Conservation (phyloP, 345 rosid genomes). For the Brassica cretica region DNA sequence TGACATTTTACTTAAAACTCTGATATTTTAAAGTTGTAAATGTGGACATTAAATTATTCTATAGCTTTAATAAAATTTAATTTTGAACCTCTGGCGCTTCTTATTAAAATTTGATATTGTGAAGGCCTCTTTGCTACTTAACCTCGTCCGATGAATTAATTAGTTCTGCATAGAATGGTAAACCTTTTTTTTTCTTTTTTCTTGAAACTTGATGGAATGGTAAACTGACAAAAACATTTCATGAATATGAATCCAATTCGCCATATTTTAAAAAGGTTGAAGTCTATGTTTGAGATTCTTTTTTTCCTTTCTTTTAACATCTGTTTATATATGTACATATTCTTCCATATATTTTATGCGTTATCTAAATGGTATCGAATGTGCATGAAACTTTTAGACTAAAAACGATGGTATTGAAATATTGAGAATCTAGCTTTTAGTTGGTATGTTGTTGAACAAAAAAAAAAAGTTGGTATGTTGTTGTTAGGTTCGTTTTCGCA, state of each 20-base stretch:
- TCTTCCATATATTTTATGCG: neutral
- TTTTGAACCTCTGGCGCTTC: neutral
- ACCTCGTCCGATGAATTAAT: slow-evolving; percentile 17
- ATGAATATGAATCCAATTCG: slow-evolving; percentile 1
- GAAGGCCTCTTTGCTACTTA: slow-evolving; percentile 17
- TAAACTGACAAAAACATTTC: neutral
- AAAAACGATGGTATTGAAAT: neutral
- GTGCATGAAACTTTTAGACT: neutral
- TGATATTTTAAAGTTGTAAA: slow-evolving; percentile 3
- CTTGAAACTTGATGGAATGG: neutral
- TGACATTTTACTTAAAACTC: slow-evolving; percentile 34
- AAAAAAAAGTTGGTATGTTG: neutral
- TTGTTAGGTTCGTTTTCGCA: neutral
- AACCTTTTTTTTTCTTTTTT: too few relatives aligned
- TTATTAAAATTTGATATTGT: slow-evolving; percentile 11
- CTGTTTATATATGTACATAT: neutral
- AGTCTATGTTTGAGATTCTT: neutral
- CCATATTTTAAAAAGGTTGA: neutral
- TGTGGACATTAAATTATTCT: neutral
- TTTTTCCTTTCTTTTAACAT: neutral
- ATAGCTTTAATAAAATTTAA: neutral
- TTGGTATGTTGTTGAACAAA: neutral
- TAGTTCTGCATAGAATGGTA: slow-evolving; percentile 16
- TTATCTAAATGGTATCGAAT: neutral
- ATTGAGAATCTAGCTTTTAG: neutral